Evolutionary conservation across 2,329 filamentous ascomycete species (phyloP), one percentile per base, ranked within the genome.

Genomic region (Sporothrix globosa): DNA sequence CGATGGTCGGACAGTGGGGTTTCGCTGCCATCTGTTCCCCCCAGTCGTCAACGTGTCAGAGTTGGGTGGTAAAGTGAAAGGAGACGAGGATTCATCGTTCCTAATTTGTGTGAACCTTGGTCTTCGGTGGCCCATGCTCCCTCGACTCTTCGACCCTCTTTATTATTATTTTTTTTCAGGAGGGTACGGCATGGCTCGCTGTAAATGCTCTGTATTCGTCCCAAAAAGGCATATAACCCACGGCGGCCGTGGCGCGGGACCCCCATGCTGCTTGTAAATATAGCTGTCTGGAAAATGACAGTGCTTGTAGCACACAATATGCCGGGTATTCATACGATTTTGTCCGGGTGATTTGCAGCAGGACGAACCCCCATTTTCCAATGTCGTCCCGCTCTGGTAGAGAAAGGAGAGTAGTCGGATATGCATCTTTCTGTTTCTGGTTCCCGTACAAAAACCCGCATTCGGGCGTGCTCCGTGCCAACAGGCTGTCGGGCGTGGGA

Each of bases 141-240:
- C 39, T 65, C 44, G 44, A 24, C 41, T 34, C 61, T 65, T 50
- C 44, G 17, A 27, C 58, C 17, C 44, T 63, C 0, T 2, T 41
- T 58, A 4, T 4, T 4, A 4, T 34, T 14, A 14, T 27, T 27
- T 21, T 46, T n/a, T 21, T n/a, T 27, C 50, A 44, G 24, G 14
- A 17, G 41, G 11, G 41, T 44, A 41, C 24, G 61, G 44, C 61
- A 65, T 65, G 61, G 24, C 61, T 65, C 46, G 61, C 46, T 50
- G 61, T 65, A 65, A 60, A 65, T 65, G 61, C 61, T 34, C 61
- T 50, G 61, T 41, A 48, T 50, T 50, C 27, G 61, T 65, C 46
- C 61, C 39, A 68, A 68, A 46, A 17, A 56, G 21, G 52, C 66
- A 68, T 13, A 21, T 2, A 68, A 44, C 27, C 24, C 46, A 65